Base-by-base conservation (phyloP, 78 protist genomes). In the Isochrysis galbana region DNA sequence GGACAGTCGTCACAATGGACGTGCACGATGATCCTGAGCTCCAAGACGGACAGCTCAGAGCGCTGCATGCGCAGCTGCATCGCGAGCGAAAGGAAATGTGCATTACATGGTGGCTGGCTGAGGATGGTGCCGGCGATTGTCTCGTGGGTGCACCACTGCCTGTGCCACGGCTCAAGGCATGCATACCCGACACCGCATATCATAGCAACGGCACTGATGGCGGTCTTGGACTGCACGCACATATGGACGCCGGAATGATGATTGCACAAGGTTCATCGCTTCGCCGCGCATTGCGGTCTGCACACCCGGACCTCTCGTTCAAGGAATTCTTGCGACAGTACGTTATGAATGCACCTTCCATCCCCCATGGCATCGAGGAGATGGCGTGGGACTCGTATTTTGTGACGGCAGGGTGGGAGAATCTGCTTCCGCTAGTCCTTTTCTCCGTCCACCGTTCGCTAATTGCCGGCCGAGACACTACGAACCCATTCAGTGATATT, bases 371-470 rank as follows among this genome's bases (percentile, higher is more conserved):
- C n/a, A 61, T 61, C 26, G 72, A 61, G 80, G 80, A 26, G 34
- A 23, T 21, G 74, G 74, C 80, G 34, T 70, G 80, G 80, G 80
- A 70, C 80, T 19, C 1, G 17, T 70, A 70, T 41, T 19, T 70
- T 4, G 19, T 1, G 44, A 41, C 29, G 41, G 80, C 41, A 2
- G 41, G 41, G 23, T 70, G 80, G 80, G 29, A 17, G 41, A 17
- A 26, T 17, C 41, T 70, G 41, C 11, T 5, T 34, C 80, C 80
- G 44, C 1, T 2, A 34, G 39, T 19, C 44, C 80, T 70, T 41
- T 70, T 70, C 80, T 26, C 80, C 14, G 80, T 70, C 19, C 80
- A 70, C 41, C 80, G 80, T 41, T 70, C 80, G 39, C 80, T 70
- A 34, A 4, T 70, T 41, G 80, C 80, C 44, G 80, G 80, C 23